phyloP scores from a whole-genome alignment of 106 monocot species.

The Iris macrosiphon region DNA sequence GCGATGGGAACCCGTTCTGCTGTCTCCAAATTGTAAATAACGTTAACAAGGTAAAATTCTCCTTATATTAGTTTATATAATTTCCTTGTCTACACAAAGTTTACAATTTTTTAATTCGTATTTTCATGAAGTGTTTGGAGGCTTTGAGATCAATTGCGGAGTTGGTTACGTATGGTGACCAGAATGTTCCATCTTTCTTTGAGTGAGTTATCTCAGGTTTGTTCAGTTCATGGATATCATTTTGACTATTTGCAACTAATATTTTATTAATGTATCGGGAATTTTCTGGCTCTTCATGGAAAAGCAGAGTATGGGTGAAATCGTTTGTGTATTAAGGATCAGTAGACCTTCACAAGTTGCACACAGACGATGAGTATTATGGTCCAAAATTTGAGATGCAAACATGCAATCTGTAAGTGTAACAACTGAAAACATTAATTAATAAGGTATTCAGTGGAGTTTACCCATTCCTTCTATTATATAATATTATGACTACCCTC shows the following conservation, averaged over 20 bases:
- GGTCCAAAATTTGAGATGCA: conserved; percentile 90
- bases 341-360: conserved; percentile 60
- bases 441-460: background rate
- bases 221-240: background rate
- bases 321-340: conserved; percentile 77
- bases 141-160: conserved; percentile 97
- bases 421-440: background rate
- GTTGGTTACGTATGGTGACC: conserved; percentile 89
- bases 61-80: background rate
- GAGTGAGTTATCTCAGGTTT: conserved; percentile 50
- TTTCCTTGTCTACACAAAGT: background rate
- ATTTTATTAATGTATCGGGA: background rate
- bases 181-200: conserved; percentile 91
- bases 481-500: background rate
- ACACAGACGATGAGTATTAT: conserved; percentile 96
- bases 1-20: no score
- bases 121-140: conserved; percentile 89
- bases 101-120: conserved; percentile 1
- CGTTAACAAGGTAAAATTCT: conserved; percentile 64
- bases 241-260: background rate
- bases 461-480: background rate
- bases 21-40: conserved; percentile 85
- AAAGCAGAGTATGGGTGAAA: conserved; percentile 94
- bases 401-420: conserved; percentile 95
- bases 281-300: conserved; percentile 86